Evolutionary conservation across 331 rosid species (phyloP).

Genomic region (Cucumis variabilis): DNA sequence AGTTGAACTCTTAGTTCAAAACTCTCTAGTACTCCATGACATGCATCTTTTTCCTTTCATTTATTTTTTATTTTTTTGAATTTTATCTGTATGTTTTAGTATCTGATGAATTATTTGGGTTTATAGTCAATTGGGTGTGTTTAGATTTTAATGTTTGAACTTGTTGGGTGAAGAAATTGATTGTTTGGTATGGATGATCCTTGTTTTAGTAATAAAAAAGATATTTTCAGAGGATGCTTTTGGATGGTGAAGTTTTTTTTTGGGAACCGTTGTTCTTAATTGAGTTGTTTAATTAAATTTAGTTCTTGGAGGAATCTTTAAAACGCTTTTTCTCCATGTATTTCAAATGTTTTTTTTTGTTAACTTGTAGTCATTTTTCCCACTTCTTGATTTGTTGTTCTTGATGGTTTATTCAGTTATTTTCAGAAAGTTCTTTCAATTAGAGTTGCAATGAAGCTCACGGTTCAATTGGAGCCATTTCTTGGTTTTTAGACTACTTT

Average conservation of each 20-base stretch:
- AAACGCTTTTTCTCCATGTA: background rate
- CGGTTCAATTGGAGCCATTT: conserved; percentile 11
- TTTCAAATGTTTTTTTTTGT: too few relatives aligned
- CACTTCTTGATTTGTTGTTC: conserved; percentile 3
- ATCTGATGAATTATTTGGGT: background rate
- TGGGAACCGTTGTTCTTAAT: background rate
- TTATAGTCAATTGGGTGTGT: background rate
- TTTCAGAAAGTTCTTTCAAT: background rate
- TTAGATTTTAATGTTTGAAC: background rate
- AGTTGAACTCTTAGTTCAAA: too few relatives aligned
- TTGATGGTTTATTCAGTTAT: background rate
- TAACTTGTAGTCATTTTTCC: background rate
- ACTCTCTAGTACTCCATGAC: too few relatives aligned
- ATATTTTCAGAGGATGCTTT: background rate
- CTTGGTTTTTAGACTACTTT: background rate
- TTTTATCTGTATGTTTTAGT: background rate
- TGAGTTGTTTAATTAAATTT: background rate
- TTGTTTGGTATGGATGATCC: background rate
- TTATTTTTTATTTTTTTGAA: too few relatives aligned
- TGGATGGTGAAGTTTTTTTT: background rate
- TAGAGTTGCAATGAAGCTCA: background rate
- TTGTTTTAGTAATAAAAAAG: background rate
- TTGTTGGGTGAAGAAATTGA: background rate
- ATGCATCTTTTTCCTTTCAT: background rate
- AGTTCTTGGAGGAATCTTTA: background rate